phyloP scores from a whole-genome alignment of 208 protist genomes.

The Trypanosoma mega region DNA sequence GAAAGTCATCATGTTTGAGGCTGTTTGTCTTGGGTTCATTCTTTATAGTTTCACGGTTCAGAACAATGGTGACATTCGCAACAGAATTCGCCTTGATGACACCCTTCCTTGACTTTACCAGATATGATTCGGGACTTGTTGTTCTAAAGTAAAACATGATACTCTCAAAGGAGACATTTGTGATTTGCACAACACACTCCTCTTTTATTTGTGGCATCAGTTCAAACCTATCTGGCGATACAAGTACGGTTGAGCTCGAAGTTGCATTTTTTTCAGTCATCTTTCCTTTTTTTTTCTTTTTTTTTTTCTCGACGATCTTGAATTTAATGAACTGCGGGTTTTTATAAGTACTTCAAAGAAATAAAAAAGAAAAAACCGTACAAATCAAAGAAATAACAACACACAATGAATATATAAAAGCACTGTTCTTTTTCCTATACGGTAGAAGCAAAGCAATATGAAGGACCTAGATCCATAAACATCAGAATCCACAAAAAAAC shows the following conservation, averaged over 20 bases:
- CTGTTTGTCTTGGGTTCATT: conserved; percentile 1
- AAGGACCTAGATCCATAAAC: too few relatives aligned
- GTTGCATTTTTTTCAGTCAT: conserved; percentile 5
- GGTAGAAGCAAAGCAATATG: too few relatives aligned
- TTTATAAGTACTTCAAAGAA: conserved; percentile 15
- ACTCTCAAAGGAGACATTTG: conserved; percentile 72
- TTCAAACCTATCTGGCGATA: conserved; percentile 43
- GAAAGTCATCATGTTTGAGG: conserved; percentile 69
- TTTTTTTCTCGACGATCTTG: conserved; percentile 5
- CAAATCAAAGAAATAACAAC: conserved; percentile 1
- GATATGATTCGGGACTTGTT: conserved; percentile 63
- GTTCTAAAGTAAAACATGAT: conserved; percentile 77
- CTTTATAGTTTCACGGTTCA: conserved; percentile 37
- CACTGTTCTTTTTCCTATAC: too few relatives aligned
- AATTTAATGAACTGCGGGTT: background rate
- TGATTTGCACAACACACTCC: conserved; percentile 68
- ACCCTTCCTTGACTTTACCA: conserved; percentile 78
- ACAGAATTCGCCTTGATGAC: conserved; percentile 64
- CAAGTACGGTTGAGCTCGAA: conserved; percentile 9
- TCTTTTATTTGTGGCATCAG: conserved; percentile 54
- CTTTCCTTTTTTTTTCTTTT: conserved; percentile 28
- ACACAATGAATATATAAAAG: background rate
- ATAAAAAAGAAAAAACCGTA: conserved; percentile 28
- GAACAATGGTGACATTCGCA: conserved; percentile 51
- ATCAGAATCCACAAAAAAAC: background rate